Evolutionary conservation across 2,329 filamentous ascomycete genomes (phyloP).

Genomic region (Alternaria dauci): DNA sequence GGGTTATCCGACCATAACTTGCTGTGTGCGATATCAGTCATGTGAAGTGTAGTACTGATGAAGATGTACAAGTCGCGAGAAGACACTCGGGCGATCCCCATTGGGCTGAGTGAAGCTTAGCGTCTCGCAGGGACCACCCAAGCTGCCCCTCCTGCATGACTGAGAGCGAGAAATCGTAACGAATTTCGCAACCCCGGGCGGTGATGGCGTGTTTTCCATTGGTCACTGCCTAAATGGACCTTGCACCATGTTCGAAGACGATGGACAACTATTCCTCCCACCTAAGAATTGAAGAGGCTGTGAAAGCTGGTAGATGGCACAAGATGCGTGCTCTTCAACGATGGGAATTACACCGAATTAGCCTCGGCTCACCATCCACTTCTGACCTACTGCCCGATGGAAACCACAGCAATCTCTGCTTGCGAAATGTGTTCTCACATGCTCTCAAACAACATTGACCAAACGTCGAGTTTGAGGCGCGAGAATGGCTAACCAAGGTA

Average conservation of each 20-base stretch:
- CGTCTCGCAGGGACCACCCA: not conserved
- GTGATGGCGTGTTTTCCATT: not conserved
- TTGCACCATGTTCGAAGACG: not conserved
- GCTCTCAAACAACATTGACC: not conserved
- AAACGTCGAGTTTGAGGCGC: not conserved
- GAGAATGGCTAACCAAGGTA: not conserved
- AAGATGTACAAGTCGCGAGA: not conserved
- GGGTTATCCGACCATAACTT: not conserved
- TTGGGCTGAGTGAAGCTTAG: not conserved
- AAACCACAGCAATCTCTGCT: slow-evolving; percentile 11
- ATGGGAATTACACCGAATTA: slow-evolving; percentile 5
- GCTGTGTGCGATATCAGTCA: not conserved
- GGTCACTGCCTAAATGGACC: not conserved
- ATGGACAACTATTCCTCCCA: not conserved
- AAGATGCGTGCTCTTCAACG: not conserved
- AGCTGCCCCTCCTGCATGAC: not conserved
- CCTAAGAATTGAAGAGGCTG: not conserved
- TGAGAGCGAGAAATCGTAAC: not conserved
- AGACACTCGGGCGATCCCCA: not conserved
- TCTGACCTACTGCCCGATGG: slow-evolving; percentile 6
- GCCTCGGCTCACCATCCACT: slow-evolving; percentile 17
- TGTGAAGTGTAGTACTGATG: not conserved
- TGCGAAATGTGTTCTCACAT: slow-evolving; percentile 3
- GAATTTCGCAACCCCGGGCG: not conserved
- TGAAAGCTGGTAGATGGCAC: not conserved